Evolutionary conservation across 176 grass and related monocot species (phyloP).

Genomic region (Eragrostis nindensis): DNA sequence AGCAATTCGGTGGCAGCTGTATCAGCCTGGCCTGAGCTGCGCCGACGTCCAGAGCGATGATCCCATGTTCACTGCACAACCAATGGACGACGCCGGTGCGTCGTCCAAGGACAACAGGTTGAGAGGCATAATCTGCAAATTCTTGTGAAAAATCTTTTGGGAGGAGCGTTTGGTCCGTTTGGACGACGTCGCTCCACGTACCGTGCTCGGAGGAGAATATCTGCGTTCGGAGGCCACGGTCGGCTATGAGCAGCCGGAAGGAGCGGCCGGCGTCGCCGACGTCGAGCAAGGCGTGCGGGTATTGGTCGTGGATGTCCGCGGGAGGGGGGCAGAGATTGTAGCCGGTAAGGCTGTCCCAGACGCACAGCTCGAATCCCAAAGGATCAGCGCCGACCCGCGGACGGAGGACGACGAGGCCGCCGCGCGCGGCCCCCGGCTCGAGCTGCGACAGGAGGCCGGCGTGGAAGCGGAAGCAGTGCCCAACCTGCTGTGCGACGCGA

Average conservation of each 20-base stretch:
- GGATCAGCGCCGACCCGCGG: too few relatives aligned
- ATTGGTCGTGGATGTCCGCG: neutral
- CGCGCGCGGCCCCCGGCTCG: neutral
- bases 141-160: too few relatives aligned
- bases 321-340: neutral
- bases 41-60: neutral
- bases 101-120: neutral
- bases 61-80: neutral
- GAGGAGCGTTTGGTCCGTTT: too few relatives aligned
- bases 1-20: conserved; percentile 5
- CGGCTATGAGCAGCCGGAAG: conserved; percentile 18
- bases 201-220: neutral
- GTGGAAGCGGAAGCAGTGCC: neutral
- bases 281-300: too few relatives aligned
- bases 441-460: neutral
- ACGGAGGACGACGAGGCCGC: conserved; percentile 10
- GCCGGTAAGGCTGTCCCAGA: conserved; percentile 29
- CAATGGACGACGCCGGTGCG: neutral
- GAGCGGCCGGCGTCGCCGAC: neutral
- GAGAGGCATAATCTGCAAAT: neutral
- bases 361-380: neutral
- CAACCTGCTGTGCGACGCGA: neutral
- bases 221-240: neutral
- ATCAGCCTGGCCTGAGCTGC: neutral
- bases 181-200: neutral